Base-by-base conservation (phyloP, 116 monocot species). In the Zostera marina region DNA sequence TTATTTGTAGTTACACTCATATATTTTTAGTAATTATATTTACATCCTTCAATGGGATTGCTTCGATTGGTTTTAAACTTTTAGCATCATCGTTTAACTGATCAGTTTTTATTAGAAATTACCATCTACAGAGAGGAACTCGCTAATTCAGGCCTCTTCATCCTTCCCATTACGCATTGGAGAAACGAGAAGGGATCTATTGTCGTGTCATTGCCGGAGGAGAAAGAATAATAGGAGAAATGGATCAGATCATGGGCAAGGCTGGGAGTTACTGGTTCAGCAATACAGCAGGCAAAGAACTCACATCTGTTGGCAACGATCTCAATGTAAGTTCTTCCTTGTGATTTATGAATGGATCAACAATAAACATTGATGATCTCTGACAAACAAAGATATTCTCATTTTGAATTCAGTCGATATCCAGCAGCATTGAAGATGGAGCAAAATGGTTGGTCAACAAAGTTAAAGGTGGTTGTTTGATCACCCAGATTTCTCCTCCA, bases 391-490 rank as follows among this genome's bases (percentile, higher is more conserved):
- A 19, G 5, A 8, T 8, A 2, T 13, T 51, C 51, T 51, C 3
- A 15, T 56, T 56, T 38, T 56, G 38, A 26, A 19, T 59, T 21
- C 61, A 79, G 79, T 73, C 73, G 11, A 10, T 74, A 9, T 74
- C 74, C 9, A 69, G 32, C 60, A 74, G 64, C 47, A 74, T 74
- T 47, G 69, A 74, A 74, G 74, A 64, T 53, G 69, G 74, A 54
- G 69, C 74, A 59, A 74, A 74, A 74, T 74, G 74, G 69, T 39
- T 74, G 54, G 74, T 74, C 43, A 74, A 74, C 32, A 74, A 74
- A 65, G 44, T 80, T 23, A 80, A 80, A 80, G 80, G 80, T 79
- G 21, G 32, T 3, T n/a, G n/a, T n/a, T n/a, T n/a, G n/a, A n/a
- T n/a, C n/a, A n/a, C n/a, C n/a, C n/a, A n/a, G n/a, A n/a, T n/a